These are phyloP conservation scores for Debaryomyces nepalensis DNA, from an alignment of 1,139 yeast species.

Conservation along the genomic window DNA sequence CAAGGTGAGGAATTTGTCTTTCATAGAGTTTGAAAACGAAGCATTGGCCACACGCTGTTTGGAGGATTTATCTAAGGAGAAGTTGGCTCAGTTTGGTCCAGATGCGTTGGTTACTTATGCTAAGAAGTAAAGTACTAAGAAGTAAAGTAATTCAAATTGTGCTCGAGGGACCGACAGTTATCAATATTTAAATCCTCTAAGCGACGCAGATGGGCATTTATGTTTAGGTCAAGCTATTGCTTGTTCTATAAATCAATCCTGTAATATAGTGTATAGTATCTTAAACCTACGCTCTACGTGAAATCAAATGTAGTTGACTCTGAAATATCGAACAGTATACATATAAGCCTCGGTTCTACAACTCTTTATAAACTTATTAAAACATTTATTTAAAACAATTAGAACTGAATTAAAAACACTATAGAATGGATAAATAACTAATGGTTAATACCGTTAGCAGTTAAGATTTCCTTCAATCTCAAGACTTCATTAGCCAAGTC, in stretches of 20 bases:
- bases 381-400: slow-evolving; percentile 4
- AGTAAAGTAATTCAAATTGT: no score
- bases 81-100: slow-evolving; percentile 27
- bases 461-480: slow-evolving; percentile 56
- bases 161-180: no score
- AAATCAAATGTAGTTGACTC: no score
- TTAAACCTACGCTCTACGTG: no score
- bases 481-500: slow-evolving; percentile 61
- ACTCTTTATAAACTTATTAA: no score
- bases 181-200: no score
- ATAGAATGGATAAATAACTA: slow-evolving; percentile 15
- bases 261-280: no score
- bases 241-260: no score
- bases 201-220: no score
- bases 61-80: slow-evolving; percentile 16
- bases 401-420: slow-evolving; percentile 7
- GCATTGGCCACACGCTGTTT: slow-evolving; percentile 33
- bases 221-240: no score
- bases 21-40: slow-evolving; percentile 74
- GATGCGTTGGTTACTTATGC: slow-evolving; percentile 38
- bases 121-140: slow-evolving; percentile 29
- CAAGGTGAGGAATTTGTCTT: slow-evolving; percentile 69
- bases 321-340: no score
- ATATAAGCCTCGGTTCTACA: no score
- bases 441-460: slow-evolving; percentile 28